Evolutionary conservation across 805 yeast genomes (phyloP), one percentile per base, ranked within the genome.

Genomic region (Saccharomycopsis capsularis): DNA sequence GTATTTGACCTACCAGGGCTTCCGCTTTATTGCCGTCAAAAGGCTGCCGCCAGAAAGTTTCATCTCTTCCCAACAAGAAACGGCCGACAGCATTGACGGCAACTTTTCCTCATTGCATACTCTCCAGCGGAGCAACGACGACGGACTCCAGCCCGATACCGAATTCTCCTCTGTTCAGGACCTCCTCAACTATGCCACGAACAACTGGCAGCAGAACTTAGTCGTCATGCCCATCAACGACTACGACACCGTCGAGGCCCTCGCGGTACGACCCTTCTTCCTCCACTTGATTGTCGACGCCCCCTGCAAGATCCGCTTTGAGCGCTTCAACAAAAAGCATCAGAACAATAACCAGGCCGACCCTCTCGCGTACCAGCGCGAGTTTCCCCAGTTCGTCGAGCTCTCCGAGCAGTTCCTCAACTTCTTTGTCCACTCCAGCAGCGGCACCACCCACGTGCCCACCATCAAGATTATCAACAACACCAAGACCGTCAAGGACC

Each of bases 281-380:
- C 71, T 88, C 22, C 95, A 88, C 61, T 57, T 90, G 3, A 74
- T 86, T 4, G 69, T 87, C 1, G 95, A 86, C 57, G 87, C 95
- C 0, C 85, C 95, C 1, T 57, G 79, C 13, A 59, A 60, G 11
- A 55, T 75, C 32, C 70, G 95, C 43, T 21, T 55, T 29, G 40
- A 50, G 13, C 47, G 57, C 29, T 49, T 58, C 25, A 37, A 52
- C 40, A 48, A 52, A 30, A 48, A 52, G 23, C 52, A 57, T 40
- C 32, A 55, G 41, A 16, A 21, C 36, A 25, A 23, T 7, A 38
- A 41, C 16, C 19, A 23, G n/a, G 53, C 38, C 34, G 23, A 34
- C 16, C n/a, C n/a, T n/a, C n/a, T n/a, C n/a, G n/a, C n/a, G n/a
- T n/a, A n/a, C n/a, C n/a, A n/a, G n/a, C n/a, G n/a, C n/a, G n/a